A percentile compares a stretch with the other conserved stretches of the same genome.
These are phyloP conservation scores for Fusarium sp. DNA, from an alignment of 2,329 filamentous ascomycete genomes.

Conservation along the genomic window DNA sequence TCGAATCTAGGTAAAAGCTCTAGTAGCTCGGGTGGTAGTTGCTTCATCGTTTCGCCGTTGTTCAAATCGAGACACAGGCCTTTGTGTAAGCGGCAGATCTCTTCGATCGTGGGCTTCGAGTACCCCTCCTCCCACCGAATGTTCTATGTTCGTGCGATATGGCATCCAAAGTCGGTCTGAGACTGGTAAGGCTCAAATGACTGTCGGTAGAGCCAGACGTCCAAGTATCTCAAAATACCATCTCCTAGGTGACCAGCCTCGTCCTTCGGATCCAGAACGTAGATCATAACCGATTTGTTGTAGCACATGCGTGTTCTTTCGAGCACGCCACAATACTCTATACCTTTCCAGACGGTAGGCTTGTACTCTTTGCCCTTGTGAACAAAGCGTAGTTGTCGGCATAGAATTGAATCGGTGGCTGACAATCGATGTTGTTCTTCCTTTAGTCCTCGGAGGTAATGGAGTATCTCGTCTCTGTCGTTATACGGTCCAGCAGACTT, in stretches of 20 bases:
- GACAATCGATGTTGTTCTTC: neutral
- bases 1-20: too few relatives aligned
- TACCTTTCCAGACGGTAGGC: neutral
- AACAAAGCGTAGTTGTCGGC: rapidly evolving
- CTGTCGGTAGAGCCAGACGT: constrained; percentile 18
- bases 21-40: too few relatives aligned
- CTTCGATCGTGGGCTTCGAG: neutral
- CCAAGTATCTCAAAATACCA: neutral
- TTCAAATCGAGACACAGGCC: neutral
- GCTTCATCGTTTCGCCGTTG: too few relatives aligned
- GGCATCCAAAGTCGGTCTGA: neutral
- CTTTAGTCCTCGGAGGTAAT: neutral
- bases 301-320: neutral
- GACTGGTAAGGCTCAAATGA: constrained; percentile 10
- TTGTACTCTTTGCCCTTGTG: neutral
- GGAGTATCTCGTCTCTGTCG: neutral
- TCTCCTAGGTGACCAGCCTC: too few relatives aligned
- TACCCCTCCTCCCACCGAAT: neutral
- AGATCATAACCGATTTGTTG: constrained; percentile 12
- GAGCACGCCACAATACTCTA: too few relatives aligned
- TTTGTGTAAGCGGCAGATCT: neutral
- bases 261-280: neutral
- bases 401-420: too few relatives aligned
- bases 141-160: neutral
- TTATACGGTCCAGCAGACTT: too few relatives aligned